Evolutionary conservation across 257 asterid species (phyloP).

Genomic region (Catharanthus roseus): DNA sequence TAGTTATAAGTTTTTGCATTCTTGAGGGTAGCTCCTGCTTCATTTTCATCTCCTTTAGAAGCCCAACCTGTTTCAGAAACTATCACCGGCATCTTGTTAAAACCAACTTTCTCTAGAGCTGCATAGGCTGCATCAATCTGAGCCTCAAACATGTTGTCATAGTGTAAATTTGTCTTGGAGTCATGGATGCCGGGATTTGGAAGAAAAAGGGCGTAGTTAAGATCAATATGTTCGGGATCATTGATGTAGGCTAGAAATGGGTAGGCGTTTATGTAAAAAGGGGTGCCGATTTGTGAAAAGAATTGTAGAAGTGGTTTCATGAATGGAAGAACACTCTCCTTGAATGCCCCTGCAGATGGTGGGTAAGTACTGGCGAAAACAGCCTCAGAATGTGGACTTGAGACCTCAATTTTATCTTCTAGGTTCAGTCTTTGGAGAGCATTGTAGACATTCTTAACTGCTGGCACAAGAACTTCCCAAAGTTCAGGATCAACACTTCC

Average conservation of each 20-base stretch:
- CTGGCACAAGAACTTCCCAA: slow-evolving; percentile 79
- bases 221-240: slow-evolving; percentile 56
- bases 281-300: slow-evolving; percentile 56
- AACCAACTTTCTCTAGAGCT: slow-evolving; percentile 64
- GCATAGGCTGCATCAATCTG: slow-evolving; percentile 65
- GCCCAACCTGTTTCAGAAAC: slow-evolving; percentile 94
- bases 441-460: slow-evolving; percentile 53
- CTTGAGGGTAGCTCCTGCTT: slow-evolving; percentile 50
- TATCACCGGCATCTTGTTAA: slow-evolving; percentile 53
- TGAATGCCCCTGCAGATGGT: slow-evolving; percentile 72
- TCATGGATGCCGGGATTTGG: slow-evolving; percentile 48
- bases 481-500: slow-evolving; percentile 46
- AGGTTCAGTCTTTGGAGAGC: slow-evolving; percentile 50
- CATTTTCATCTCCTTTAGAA: slow-evolving; percentile 58
- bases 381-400: slow-evolving; percentile 80
- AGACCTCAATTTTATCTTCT: slow-evolving; percentile 46
- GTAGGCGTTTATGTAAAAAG: slow-evolving; percentile 78
- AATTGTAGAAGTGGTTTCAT: slow-evolving; percentile 66
- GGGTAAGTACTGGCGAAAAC: slow-evolving; percentile 63
- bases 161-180: slow-evolving; percentile 49
- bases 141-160: slow-evolving; percentile 86
- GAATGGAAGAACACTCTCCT: slow-evolving; percentile 61
- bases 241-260: slow-evolving; percentile 72
- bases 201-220: slow-evolving; percentile 50
- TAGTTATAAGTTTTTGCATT: slow-evolving; percentile 59